phyloP scores from a whole-genome alignment of 768 basidiomycete species.

The Kondoa malvinella region DNA sequence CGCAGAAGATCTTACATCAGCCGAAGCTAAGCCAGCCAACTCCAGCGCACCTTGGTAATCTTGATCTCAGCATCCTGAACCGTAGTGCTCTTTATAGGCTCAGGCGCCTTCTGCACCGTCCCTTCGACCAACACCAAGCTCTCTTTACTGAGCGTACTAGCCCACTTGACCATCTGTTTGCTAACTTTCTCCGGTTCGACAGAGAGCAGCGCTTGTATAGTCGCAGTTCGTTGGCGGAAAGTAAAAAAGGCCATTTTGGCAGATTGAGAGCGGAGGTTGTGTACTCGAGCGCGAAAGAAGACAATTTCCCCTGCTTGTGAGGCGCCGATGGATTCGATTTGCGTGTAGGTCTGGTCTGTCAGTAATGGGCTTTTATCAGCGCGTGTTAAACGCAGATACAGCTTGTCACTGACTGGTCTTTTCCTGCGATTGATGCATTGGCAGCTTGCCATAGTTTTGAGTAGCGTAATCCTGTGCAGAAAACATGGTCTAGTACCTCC shows the following conservation, averaged over 20 bases:
- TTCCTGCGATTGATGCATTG: conserved; percentile 78
- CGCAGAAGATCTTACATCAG: not conserved
- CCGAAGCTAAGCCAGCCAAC: not conserved
- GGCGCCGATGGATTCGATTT: conserved; percentile 49
- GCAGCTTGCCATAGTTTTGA: conserved; percentile 63
- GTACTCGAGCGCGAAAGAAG: conserved; percentile 71
- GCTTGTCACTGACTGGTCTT: conserved; percentile 39
- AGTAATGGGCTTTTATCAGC: not conserved
- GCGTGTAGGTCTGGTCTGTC: conserved; percentile 40
- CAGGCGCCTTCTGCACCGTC: conserved; percentile 54
- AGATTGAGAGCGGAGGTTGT: conserved; percentile 74
- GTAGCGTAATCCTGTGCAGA: conserved; percentile 43
- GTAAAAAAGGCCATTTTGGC: conserved; percentile 90
- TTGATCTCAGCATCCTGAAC: conserved; percentile 75
- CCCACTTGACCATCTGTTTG: conserved; percentile 96
- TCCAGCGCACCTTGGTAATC: conserved; percentile 49
- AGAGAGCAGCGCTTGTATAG: conserved; percentile 62
- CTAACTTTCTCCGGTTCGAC: conserved; percentile 60
- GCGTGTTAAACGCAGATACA: not conserved
- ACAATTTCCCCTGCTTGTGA: conserved; percentile 55
- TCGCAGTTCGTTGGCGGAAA: conserved; percentile 73
- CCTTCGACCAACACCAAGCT: conserved; percentile 85
- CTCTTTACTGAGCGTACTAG: conserved; percentile 57
- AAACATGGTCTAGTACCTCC: conserved; percentile 23
- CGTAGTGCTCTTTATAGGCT: conserved; percentile 78